Conservation (phyloP, 305 asterid genomes). For the Striga hermonthica region DNA sequence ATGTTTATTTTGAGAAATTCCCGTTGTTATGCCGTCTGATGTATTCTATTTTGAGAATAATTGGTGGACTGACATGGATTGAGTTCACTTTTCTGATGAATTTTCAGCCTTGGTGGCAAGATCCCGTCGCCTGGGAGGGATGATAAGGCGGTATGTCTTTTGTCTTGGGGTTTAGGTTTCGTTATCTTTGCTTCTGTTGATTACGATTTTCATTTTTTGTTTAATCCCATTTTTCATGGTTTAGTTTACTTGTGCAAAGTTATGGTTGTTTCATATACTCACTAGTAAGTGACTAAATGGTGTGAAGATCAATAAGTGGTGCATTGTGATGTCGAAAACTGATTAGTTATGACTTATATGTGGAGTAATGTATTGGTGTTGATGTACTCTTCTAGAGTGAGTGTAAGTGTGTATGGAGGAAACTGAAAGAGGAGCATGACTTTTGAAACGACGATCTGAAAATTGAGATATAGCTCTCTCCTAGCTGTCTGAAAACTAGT, state of each 20-base stretch:
- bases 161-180: not conserved
- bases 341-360: not conserved
- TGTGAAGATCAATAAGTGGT: not conserved
- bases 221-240: not conserved
- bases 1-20: not conserved
- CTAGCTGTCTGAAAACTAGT: no score
- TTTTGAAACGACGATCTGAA: no score
- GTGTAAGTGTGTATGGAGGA: not conserved
- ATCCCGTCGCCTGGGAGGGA: slow-evolving; percentile 55
- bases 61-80: slow-evolving; percentile 9
- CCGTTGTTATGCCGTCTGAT: not conserved
- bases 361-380: not conserved
- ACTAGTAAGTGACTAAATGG: not conserved
- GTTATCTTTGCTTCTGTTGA: not conserved
- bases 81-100: not conserved
- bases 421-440: no score
- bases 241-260: not conserved
- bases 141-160: slow-evolving; percentile 48
- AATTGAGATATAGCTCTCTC: no score
- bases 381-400: not conserved
- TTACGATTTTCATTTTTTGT: not conserved
- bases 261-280: no score
- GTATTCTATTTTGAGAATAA: slow-evolving; percentile 4
- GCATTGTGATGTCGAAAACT: not conserved
- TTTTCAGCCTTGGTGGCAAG: slow-evolving; percentile 78